These are phyloP conservation scores for Tolypocladium capitatum DNA, from an alignment of 2,329 filamentous ascomycete species.

Conservation along the genomic window DNA sequence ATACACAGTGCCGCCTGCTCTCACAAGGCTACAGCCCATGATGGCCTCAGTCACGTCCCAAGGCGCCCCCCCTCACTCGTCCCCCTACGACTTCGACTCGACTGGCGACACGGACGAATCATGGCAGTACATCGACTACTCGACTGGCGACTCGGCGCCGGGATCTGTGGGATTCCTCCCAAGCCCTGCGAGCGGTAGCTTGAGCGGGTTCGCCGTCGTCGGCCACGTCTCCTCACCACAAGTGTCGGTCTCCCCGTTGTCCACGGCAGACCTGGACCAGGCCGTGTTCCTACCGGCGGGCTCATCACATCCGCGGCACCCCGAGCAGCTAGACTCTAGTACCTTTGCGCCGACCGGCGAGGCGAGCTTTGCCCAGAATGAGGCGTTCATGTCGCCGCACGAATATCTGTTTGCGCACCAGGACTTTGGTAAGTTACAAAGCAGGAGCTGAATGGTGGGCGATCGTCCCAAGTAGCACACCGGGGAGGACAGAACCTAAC, in stretches of 20 bases:
- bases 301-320: conserved; percentile 16
- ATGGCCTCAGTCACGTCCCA: conserved; percentile 27
- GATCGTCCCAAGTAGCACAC: background rate
- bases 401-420: conserved; percentile 25
- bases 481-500: background rate
- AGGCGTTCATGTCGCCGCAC: conserved; percentile 23
- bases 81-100: conserved; percentile 26
- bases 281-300: conserved; percentile 19
- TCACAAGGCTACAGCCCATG: background rate
- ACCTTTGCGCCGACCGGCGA: conserved; percentile 12
- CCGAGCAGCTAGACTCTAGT: conserved; percentile 15
- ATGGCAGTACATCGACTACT: conserved; percentile 29
- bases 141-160: conserved; percentile 18
- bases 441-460: conserved; percentile 18
- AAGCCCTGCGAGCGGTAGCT: conserved; percentile 37
- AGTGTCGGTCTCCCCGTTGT: conserved; percentile 26
- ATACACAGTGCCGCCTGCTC: background rate
- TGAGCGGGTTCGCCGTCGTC: conserved; percentile 36
- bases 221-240: conserved; percentile 21
- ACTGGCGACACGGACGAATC: conserved; percentile 28
- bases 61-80: conserved; percentile 22
- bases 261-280: conserved; percentile 24
- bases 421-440: conserved; percentile 8
- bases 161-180: conserved; percentile 31
- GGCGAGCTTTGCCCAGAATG: conserved; percentile 16